Conservation (phyloP, 306 rosid genomes). For the Acmispon strigosus region DNA sequence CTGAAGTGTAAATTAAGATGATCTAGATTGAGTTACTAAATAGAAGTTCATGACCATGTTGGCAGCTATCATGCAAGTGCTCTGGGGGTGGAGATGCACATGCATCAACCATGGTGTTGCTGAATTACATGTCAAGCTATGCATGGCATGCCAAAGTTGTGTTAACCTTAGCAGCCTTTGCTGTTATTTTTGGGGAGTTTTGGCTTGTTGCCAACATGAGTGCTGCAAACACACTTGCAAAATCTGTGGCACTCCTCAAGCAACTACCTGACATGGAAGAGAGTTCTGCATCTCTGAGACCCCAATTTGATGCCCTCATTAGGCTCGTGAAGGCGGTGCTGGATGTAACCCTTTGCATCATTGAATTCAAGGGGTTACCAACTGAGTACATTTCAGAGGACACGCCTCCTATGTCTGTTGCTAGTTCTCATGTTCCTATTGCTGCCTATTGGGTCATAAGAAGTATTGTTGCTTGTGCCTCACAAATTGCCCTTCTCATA, state of each 20-base stretch:
- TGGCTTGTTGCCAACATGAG: conserved; percentile 72
- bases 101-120: conserved; percentile 50
- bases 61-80: conserved; percentile 68
- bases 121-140: conserved; percentile 53
- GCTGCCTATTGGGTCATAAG: conserved; percentile 77
- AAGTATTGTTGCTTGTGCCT: conserved; percentile 62
- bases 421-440: conserved; percentile 61
- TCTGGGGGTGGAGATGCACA: conserved; percentile 68
- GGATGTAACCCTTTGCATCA: conserved; percentile 49
- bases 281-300: conserved; percentile 38
- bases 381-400: conserved; percentile 63
- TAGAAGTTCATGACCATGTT: not conserved
- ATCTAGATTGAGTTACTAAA: not conserved
- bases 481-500: conserved; percentile 47
- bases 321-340: conserved; percentile 46
- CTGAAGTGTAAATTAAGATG: not conserved
- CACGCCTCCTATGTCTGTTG: conserved; percentile 55
- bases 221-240: conserved; percentile 57
- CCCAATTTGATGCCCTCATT: conserved; percentile 60
- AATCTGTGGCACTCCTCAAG: conserved; percentile 67
- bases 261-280: conserved; percentile 55
- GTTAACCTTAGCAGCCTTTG: conserved; percentile 66
- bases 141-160: conserved; percentile 92
- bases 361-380: conserved; percentile 54
- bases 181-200: conserved; percentile 66